Percentiles rank a stretch among this genome's conserved stretches.
Conservation (phyloP, 305 asterid genomes). For the Petunia hybrid region DNA sequence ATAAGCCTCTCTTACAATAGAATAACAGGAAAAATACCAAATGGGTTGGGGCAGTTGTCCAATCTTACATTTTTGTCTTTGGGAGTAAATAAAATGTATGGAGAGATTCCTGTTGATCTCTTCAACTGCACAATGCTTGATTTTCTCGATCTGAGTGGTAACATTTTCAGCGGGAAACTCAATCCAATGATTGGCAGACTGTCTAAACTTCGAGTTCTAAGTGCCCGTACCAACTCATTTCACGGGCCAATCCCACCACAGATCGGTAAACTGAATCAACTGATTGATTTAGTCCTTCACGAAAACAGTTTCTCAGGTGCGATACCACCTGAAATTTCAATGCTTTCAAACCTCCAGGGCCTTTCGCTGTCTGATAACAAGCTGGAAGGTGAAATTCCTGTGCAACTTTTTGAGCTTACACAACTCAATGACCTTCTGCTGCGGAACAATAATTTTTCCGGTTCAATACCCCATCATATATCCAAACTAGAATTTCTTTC, state of each 20-base stretch:
- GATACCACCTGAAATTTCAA: slow-evolving; percentile 66
- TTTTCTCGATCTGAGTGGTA: slow-evolving; percentile 49
- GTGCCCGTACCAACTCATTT: slow-evolving; percentile 45
- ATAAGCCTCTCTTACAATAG: slow-evolving; percentile 47
- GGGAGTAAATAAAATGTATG: slow-evolving; percentile 56
- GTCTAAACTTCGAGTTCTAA: slow-evolving; percentile 51
- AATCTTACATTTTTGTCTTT: slow-evolving; percentile 60
- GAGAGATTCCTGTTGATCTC: slow-evolving; percentile 68
- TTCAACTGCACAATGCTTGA: slow-evolving; percentile 64
- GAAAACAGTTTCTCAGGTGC: slow-evolving; percentile 64
- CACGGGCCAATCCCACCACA: slow-evolving; percentile 68
- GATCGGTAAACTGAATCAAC: slow-evolving; percentile 61
- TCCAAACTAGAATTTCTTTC: slow-evolving; percentile 59
- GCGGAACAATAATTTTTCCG: slow-evolving; percentile 55
- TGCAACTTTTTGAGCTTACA: slow-evolving; percentile 58
- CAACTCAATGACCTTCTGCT: slow-evolving; percentile 59
- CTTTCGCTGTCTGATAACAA: slow-evolving; percentile 53
- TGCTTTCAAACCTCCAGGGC: slow-evolving; percentile 67
- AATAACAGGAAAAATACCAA: slow-evolving; percentile 61
- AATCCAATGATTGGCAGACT: slow-evolving; percentile 57
- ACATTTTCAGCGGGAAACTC: slow-evolving; percentile 54
- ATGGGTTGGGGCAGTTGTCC: slow-evolving; percentile 52
- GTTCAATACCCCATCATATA: slow-evolving; percentile 63
- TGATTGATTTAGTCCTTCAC: slow-evolving; percentile 55
- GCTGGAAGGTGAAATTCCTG: slow-evolving; percentile 69